phyloP scores from a whole-genome alignment of 2,329 filamentous ascomycete genomes.

The Calonectria pteridis region DNA sequence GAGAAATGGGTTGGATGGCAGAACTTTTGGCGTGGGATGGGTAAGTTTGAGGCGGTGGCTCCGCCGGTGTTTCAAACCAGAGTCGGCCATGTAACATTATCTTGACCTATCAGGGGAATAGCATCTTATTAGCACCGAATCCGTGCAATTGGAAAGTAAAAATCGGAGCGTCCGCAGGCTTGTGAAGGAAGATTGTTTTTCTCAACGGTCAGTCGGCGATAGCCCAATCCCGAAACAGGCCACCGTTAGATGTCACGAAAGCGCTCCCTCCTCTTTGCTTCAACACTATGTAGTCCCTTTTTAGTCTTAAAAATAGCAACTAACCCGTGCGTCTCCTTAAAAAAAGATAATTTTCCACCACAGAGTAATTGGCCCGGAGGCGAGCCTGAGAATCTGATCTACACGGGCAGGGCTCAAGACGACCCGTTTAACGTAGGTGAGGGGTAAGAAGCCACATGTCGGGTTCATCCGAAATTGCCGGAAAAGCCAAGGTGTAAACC shows the following conservation, averaged over 20 bases:
- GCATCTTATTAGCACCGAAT: neutral
- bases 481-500: neutral
- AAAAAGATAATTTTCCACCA: neutral
- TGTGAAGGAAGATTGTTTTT: neutral
- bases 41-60: neutral
- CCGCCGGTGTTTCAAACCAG: neutral
- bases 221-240: neutral
- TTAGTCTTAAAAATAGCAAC: neutral
- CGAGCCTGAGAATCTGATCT: neutral
- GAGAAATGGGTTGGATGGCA: neutral
- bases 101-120: neutral
- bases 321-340: neutral
- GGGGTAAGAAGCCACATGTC: neutral
- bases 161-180: neutral
- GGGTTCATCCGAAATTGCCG: neutral
- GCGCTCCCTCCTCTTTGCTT: neutral
- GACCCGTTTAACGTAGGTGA: neutral
- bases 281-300: neutral
- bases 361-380: neutral
- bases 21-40: neutral
- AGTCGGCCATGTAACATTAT: neutral
- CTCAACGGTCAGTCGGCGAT: neutral
- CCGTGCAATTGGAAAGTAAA: neutral
- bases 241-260: neutral
- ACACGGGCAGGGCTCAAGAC: neutral